These are phyloP conservation scores for Pseudomonodictys pantanalensis DNA, from an alignment of 495 filamentous ascomycete genomes.

Conservation along the genomic window DNA sequence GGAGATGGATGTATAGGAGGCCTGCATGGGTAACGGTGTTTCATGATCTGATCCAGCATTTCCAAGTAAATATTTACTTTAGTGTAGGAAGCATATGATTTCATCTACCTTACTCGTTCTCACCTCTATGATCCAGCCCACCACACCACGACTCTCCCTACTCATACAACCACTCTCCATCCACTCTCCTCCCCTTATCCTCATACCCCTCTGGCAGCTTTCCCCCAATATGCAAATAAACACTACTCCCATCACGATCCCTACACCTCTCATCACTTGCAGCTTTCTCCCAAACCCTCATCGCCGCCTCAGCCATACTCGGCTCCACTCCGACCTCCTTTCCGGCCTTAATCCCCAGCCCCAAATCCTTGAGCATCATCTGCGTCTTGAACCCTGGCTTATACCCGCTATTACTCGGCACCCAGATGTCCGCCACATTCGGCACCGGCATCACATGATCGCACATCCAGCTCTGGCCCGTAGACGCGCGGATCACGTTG, in stretches of 20 bases:
- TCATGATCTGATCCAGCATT: too few relatives aligned
- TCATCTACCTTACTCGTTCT: too few relatives aligned
- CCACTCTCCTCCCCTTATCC: conserved; percentile 21
- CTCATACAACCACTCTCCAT: conserved; percentile 25
- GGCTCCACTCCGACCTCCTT: conserved; percentile 21
- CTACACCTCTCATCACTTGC: conserved; percentile 17
- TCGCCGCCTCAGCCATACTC: conserved; percentile 28
- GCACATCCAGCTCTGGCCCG: conserved; percentile 44
- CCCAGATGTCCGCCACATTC: conserved; percentile 37
- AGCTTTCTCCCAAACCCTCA: conserved; percentile 20
- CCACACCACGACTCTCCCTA: too few relatives aligned
- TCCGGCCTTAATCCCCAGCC: conserved; percentile 24
- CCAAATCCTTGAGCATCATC: conserved; percentile 36
- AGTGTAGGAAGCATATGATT: too few relatives aligned
- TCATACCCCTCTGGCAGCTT: conserved; percentile 23
- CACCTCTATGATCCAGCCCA: too few relatives aligned
- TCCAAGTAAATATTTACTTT: too few relatives aligned
- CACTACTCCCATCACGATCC: conserved; percentile 29
- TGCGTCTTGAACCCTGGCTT: conserved; percentile 45
- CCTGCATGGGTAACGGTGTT: too few relatives aligned
- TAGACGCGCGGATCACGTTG: conserved; percentile 41
- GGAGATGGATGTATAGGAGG: conserved; percentile 45
- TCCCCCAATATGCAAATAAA: conserved; percentile 30
- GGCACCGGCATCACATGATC: conserved; percentile 44
- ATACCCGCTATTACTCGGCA: conserved; percentile 43